Conservation (phyloP, 2,329 filamentous ascomycete species). For the Verticillium nonalfalfae region DNA sequence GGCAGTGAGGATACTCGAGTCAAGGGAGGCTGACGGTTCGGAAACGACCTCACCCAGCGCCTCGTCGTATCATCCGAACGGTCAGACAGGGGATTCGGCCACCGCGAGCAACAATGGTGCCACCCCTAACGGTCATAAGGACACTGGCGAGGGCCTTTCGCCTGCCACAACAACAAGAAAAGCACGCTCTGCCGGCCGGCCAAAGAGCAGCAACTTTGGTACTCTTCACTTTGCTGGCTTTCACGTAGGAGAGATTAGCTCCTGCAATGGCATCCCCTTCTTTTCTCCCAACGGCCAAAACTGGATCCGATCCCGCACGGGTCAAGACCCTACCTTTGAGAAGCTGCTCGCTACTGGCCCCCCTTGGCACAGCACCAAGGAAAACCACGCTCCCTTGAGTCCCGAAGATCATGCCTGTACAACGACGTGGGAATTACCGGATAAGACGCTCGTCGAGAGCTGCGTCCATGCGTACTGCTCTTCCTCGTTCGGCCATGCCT, state of each 20-base stretch:
- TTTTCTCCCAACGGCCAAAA: conserved; percentile 38
- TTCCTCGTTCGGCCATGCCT: conserved; percentile 33
- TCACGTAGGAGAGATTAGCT: conserved; percentile 37
- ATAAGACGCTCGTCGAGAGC: conserved; percentile 19
- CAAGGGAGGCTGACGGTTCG: neutral
- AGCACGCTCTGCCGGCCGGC: neutral
- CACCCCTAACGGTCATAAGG: neutral
- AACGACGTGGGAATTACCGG: conserved; percentile 24
- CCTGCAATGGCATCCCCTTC: conserved; percentile 41
- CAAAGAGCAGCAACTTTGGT: conserved; percentile 15
- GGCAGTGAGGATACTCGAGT: conserved; percentile 1
- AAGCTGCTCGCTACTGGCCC: conserved; percentile 7
- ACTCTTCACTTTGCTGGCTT: conserved; percentile 40
- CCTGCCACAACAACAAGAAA: neutral
- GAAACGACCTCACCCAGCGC: neutral
- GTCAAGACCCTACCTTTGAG: conserved; percentile 23
- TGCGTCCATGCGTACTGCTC: conserved; percentile 15
- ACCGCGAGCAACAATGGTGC: conserved; percentile 4
- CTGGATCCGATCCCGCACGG: conserved; percentile 41
- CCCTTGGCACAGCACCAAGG: neutral
- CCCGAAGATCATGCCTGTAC: neutral
- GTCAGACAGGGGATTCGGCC: neutral
- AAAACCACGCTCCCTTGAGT: too few species aligned
- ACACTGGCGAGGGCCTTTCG: neutral
- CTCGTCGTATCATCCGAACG: neutral